Base-by-base conservation (phyloP, 73 alveolate species). In the Effrenium voratum region DNA sequence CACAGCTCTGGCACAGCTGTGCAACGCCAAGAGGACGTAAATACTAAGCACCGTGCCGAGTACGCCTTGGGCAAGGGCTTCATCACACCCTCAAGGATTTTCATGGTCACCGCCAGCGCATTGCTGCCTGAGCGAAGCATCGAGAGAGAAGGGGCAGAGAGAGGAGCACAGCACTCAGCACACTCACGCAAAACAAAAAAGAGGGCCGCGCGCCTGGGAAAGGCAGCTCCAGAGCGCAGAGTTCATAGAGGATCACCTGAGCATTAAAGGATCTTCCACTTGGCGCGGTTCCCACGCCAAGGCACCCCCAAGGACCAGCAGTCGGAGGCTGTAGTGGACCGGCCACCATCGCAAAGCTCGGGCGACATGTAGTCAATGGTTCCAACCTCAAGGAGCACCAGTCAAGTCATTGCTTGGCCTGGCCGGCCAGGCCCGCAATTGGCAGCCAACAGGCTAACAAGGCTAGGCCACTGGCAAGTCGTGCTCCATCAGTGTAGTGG, bases 241-340 rank as follows among this genome's bases (percentile, higher is more conserved):
- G 45, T 28, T 72, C 82, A 36, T 72, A 72, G 82, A 72, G 82
- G 38, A 72, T 36, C 82, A 72, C 82, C 82, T 72, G 50, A 72
- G 45, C n/a, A 66, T 32, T 66, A 66, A 57, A 57, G 28, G 28
- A 57, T 22, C 72, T 22, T 57, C 72, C n/a, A 0, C 72, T 57
- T 0, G 1, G 28, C 75, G 8, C 34, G 8, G 36, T 38, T 38
- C 15, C 34, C 5, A 32, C 34, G 82, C 45, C 82, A 72, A 72
- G 50, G 34, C 32, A 73, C 83, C 15, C 83, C 83, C 83, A 73
- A 73, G 50, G 83, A 46, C 83, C 83, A 73, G 49, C 83, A 73
- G 40, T 73, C 83, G 1, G 83, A 46, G 2, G 32, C 52, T 73
- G 83, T 50, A 38, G 83, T 73, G 83, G 49, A 50, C 24, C 83